Conservation (phyloP, 1,284 basidiomycete genomes). For the Erythrobasidium hasegawianum region DNA sequence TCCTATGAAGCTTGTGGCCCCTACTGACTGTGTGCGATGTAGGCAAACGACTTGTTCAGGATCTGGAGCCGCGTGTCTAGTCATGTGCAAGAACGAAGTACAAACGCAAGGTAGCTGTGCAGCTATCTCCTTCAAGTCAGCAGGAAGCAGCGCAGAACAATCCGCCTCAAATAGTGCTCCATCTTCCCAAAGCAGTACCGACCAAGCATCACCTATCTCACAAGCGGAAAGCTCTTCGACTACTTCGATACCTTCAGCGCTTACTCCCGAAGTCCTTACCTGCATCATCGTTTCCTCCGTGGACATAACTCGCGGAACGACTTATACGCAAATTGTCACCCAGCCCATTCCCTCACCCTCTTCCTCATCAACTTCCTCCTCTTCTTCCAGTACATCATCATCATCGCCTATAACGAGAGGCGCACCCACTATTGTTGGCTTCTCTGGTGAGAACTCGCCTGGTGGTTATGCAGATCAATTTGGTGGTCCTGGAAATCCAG, state of each 20-base stretch:
- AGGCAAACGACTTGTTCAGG: slow-evolving; percentile 11
- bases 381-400: not conserved
- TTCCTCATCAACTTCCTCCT: not conserved
- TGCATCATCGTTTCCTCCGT: not conserved
- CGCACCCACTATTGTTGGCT: slow-evolving; percentile 12
- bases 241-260: too few relatives aligned
- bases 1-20: too few relatives aligned
- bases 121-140: slow-evolving; percentile 3
- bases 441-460: slow-evolving; percentile 27
- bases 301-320: slow-evolving; percentile 1
- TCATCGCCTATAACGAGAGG: not conserved
- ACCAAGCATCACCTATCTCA: not conserved
- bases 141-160: not conserved
- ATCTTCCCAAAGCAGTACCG: not conserved
- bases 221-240: not conserved
- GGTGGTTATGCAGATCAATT: slow-evolving; percentile 20
- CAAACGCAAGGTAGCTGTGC: slow-evolving; percentile 26
- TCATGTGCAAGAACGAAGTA: slow-evolving; percentile 22
- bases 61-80: slow-evolving; percentile 9
- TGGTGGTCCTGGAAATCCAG: not conserved
- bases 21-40: too few relatives aligned
- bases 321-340: not conserved
- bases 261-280: not conserved
- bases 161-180: not conserved
- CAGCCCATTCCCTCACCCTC: not conserved